Evolutionary conservation across 106 monocot genomes (phyloP).

Genomic region (Dactylorhiza incarnata): DNA sequence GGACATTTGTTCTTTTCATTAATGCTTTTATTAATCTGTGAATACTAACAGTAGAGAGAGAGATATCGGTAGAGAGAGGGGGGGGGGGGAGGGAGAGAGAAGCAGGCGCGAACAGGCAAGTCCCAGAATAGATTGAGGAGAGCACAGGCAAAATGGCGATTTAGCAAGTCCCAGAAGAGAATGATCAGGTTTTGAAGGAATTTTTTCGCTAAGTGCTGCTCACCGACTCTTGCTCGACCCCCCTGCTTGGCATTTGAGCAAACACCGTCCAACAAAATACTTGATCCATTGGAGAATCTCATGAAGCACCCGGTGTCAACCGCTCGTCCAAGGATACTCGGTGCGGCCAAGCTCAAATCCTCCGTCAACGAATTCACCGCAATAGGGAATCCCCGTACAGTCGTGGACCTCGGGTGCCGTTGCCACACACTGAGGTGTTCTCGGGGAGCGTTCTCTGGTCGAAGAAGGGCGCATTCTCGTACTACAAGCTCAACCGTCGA

Average conservation of each 20-base stretch:
- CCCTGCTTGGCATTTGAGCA: slow-evolving; percentile 16
- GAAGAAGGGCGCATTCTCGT: slow-evolving; percentile 49
- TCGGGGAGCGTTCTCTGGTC: slow-evolving; percentile 43
- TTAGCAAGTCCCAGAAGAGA: too few species aligned
- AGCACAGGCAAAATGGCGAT: too few species aligned
- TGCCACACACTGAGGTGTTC: slow-evolving; percentile 27
- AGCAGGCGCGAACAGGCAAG: too few species aligned
- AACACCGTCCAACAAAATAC: background rate
- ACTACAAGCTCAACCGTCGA: slow-evolving; percentile 53
- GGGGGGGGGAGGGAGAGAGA: too few species aligned
- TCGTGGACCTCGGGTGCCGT: slow-evolving; percentile 5
- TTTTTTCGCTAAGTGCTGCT: too few species aligned
- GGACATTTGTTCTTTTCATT: too few species aligned
- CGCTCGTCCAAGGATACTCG: slow-evolving; percentile 15
- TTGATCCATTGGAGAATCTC: slow-evolving; percentile 35
- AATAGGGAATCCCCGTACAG: background rate
- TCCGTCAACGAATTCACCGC: slow-evolving; percentile 13
- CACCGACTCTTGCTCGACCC: slow-evolving; percentile 20
- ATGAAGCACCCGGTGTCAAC: slow-evolving; percentile 62
- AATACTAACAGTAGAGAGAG: too few species aligned
- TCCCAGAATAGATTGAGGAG: too few species aligned
- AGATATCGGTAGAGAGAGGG: too few species aligned
- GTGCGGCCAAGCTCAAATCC: slow-evolving; percentile 27
- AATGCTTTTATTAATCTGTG: too few species aligned
- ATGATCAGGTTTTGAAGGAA: too few species aligned